Evolutionary conservation across 2,329 filamentous ascomycete genomes (phyloP).

Genomic region (Ophiostoma himal-ulmi): DNA sequence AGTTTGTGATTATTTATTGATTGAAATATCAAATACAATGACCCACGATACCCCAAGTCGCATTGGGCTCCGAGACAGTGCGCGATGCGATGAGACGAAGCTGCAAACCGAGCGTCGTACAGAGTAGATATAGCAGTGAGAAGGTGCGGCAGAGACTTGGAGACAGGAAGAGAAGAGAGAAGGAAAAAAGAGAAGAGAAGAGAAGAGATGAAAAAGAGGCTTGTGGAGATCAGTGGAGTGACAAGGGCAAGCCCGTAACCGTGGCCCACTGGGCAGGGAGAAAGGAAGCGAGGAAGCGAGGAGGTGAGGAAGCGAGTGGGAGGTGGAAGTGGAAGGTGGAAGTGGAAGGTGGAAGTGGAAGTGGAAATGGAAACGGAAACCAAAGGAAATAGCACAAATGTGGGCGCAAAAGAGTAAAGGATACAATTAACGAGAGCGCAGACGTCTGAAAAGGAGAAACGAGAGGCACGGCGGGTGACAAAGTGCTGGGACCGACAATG

Average conservation of each 20-base stretch:
- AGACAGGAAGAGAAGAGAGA: background rate
- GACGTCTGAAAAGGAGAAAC: background rate
- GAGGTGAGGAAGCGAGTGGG: background rate
- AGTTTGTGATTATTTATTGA: background rate
- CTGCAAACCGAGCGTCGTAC: too few species aligned
- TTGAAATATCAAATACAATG: background rate
- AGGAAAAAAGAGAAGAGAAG: background rate
- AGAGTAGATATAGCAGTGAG: too few species aligned
- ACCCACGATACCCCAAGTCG: background rate
- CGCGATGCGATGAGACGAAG: background rate
- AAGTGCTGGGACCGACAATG: conserved; percentile 22
- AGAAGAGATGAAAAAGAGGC: background rate
- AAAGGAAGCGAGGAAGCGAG: conserved; percentile 14
- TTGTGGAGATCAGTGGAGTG: conserved; percentile 24
- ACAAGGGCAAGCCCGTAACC: conserved; percentile 4
- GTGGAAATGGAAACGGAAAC: too few species aligned
- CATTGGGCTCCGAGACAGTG: background rate
- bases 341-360: too few species aligned
- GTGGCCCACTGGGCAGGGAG: conserved; percentile 18
- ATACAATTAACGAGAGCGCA: background rate
- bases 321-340: background rate
- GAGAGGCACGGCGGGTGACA: conserved; percentile 21
- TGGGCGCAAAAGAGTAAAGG: background rate
- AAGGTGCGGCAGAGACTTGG: too few species aligned
- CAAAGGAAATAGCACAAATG: too few species aligned